These are phyloP conservation scores for Candida railenensis DNA, from an alignment of 805 yeast genomes.

Conservation along the genomic window DNA sequence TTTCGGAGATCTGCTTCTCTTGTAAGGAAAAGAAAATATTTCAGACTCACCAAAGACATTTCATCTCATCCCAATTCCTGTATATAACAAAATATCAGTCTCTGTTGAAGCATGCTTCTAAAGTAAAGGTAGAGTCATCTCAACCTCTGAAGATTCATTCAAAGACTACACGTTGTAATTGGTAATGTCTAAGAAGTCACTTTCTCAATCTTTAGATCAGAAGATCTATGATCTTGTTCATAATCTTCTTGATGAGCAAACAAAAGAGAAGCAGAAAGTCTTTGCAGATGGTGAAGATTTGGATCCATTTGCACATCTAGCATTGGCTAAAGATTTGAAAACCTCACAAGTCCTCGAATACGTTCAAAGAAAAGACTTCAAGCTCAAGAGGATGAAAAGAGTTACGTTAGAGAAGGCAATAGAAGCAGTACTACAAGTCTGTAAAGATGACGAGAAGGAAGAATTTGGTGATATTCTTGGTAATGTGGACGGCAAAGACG, in stretches of 20 bases:
- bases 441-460: slow-evolving; percentile 60
- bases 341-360: slow-evolving; percentile 52
- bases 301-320: slow-evolving; percentile 45
- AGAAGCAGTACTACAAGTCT: slow-evolving; percentile 53
- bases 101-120: too few species aligned
- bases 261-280: slow-evolving; percentile 39
- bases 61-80: background rate
- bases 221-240: slow-evolving; percentile 57
- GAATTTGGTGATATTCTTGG: slow-evolving; percentile 45
- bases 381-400: slow-evolving; percentile 68
- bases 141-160: too few species aligned
- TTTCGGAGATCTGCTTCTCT: too few species aligned
- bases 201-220: slow-evolving; percentile 42
- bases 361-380: slow-evolving; percentile 63
- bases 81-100: background rate
- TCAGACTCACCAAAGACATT: too few species aligned
- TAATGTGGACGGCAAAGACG: background rate
- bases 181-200: slow-evolving; percentile 7
- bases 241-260: slow-evolving; percentile 57
- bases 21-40: too few species aligned
- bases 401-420: slow-evolving; percentile 61
- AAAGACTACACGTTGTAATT: background rate
- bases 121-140: too few species aligned
- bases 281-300: slow-evolving; percentile 27
- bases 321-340: slow-evolving; percentile 60